Evolutionary conservation across 768 basidiomycete species (phyloP).

Genomic region (Mycena rebaudengoi): DNA sequence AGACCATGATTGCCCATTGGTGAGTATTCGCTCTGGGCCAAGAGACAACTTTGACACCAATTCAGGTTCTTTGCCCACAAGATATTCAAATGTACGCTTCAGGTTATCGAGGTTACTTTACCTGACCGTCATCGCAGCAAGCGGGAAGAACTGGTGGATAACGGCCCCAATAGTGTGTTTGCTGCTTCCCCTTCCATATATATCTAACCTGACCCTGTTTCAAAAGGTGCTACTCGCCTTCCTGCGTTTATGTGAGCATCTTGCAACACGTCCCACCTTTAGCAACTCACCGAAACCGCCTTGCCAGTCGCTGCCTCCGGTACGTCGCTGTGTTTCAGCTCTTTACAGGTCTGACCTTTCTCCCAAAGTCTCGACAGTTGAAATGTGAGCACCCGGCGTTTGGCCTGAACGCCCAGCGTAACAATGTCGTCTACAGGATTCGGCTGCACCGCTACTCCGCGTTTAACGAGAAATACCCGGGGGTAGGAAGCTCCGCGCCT

Average conservation of each 20-base stretch:
- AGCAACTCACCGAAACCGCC: background rate
- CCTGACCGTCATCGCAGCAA: conserved; percentile 22
- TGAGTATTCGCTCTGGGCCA: background rate
- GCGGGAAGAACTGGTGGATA: conserved; percentile 36
- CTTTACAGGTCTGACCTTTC: background rate
- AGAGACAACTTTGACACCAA: too few relatives aligned
- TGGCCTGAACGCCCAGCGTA: background rate
- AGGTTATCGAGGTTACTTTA: background rate
- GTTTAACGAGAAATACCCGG: conserved; percentile 27
- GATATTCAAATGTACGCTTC: conserved; percentile 24
- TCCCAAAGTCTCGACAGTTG: conserved; percentile 30
- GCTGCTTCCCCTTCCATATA: background rate
- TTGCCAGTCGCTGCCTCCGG: conserved; percentile 32
- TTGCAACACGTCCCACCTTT: too few relatives aligned
- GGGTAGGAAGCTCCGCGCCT: conserved; percentile 13
- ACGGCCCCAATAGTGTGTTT: conserved; percentile 34
- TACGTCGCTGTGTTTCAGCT: conserved; percentile 1
- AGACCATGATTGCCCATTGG: conserved; percentile 28
- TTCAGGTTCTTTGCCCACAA: conserved; percentile 27
- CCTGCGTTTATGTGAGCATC: conserved; percentile 30
- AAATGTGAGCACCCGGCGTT: conserved; percentile 27
- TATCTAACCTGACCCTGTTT: background rate
- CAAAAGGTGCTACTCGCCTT: conserved; percentile 28
- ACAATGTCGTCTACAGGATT: background rate
- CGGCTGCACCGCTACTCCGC: conserved; percentile 21